phyloP scores from a whole-genome alignment of 2,329 filamentous ascomycete genomes.

The Annulohypoxylon truncatum region DNA sequence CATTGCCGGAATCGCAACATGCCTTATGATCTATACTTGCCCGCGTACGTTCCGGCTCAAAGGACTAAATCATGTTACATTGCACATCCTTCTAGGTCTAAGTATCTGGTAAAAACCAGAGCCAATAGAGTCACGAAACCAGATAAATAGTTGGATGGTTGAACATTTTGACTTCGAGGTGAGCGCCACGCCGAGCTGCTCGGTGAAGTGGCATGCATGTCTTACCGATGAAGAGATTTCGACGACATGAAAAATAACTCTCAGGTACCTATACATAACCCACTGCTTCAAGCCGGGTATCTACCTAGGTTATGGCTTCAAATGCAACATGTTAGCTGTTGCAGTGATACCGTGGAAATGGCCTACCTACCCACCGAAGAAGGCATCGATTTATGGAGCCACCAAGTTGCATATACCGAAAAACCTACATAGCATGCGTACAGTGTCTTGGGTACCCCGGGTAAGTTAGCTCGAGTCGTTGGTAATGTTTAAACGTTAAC shows the following conservation, averaged over 20 bases:
- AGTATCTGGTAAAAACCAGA: not conserved
- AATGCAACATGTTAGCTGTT: no score
- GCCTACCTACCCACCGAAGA: not conserved
- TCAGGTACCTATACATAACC: no score
- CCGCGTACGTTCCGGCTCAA: not conserved
- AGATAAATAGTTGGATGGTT: not conserved
- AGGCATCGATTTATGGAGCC: not conserved
- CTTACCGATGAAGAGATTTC: no score
- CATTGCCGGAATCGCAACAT: conserved; percentile 16
- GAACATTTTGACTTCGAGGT: not conserved
- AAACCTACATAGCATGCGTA: no score
- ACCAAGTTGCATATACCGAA: no score
- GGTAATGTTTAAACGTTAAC: no score
- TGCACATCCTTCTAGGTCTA: not conserved
- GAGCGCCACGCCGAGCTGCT: not conserved
- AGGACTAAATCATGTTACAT: not conserved
- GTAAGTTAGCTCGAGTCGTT: no score
- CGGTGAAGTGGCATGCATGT: no score
- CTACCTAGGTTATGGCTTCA: no score
- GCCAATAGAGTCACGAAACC: not conserved
- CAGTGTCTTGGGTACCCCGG: no score
- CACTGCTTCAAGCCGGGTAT: no score
- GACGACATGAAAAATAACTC: no score
- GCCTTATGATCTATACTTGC: not conserved
- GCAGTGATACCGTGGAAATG: not conserved